Evolutionary conservation across 2,329 filamentous ascomycete species (phyloP).

Genomic region (Capronia coronata): DNA sequence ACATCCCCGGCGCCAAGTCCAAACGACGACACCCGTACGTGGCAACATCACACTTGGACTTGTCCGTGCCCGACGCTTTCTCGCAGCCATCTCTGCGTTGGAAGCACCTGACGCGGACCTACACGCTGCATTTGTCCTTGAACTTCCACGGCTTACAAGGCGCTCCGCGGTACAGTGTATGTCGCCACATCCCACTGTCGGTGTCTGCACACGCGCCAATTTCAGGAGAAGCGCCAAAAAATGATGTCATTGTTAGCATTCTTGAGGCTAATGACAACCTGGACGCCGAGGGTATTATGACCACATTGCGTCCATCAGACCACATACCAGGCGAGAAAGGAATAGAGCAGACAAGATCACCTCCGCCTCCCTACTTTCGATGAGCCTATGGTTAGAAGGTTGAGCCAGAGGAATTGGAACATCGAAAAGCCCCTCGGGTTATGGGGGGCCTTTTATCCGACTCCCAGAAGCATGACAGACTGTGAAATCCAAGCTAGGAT

Average conservation of each 20-base stretch:
- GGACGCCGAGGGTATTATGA: constrained; percentile 1
- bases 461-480: no score
- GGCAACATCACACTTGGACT: constrained; percentile 18
- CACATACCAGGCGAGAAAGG: background rate
- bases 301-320: background rate
- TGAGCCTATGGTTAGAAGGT: constrained; percentile 11
- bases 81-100: constrained; percentile 18
- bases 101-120: constrained; percentile 13
- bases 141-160: constrained; percentile 17
- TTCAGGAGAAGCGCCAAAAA: constrained; percentile 5
- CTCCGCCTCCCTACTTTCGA: constrained; percentile 21
- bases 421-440: no score
- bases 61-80: constrained; percentile 18
- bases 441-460: no score
- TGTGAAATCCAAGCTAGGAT: no score
- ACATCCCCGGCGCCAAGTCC: background rate
- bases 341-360: constrained; percentile 6
- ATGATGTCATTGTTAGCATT: constrained; percentile 5
- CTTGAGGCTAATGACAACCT: background rate
- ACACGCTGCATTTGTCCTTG: constrained; percentile 15
- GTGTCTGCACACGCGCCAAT: constrained; percentile 5
- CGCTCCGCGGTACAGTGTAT: constrained; percentile 17
- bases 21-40: constrained; percentile 2
- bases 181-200: constrained; percentile 8
- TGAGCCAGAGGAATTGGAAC: no score